phyloP scores from a whole-genome alignment of 305 asterid species.

The Fraxinus greggii region DNA sequence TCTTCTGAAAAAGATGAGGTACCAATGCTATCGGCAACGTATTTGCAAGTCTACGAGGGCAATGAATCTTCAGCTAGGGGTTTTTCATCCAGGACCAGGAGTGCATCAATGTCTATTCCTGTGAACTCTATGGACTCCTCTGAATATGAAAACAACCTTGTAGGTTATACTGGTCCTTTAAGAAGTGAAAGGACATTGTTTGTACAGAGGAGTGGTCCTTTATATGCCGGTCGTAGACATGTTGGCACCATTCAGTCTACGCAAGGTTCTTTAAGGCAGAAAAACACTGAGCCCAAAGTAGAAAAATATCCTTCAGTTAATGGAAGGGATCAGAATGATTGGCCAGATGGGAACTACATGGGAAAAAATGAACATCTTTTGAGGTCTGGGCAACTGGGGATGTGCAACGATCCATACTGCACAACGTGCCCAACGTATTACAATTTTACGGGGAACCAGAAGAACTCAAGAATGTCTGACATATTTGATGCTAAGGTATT shows the following conservation, averaged over 20 bases:
- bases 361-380: conserved; percentile 46
- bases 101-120: conserved; percentile 53
- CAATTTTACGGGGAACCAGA: conserved; percentile 33
- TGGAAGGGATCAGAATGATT: conserved; percentile 12
- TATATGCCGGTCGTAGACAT: conserved; percentile 12
- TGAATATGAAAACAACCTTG: conserved; percentile 25
- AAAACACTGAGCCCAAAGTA: conserved; percentile 11
- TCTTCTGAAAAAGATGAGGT: conserved; percentile 42
- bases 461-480: conserved; percentile 36
- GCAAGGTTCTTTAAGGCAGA: conserved; percentile 6
- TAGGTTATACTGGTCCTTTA: conserved; percentile 42
- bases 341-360: conserved; percentile 31
- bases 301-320: conserved; percentile 25
- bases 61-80: conserved; percentile 24
- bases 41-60: conserved; percentile 33
- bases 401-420: conserved; percentile 59
- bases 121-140: conserved; percentile 33
- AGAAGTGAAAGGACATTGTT: conserved; percentile 19
- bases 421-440: conserved; percentile 50
- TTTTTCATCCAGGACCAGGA: conserved; percentile 37
- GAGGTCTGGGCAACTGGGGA: conserved; percentile 53
- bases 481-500: conserved; percentile 44
- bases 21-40: conserved; percentile 46
- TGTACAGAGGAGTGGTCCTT: conserved; percentile 33
- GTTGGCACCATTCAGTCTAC: conserved; percentile 26